Percentiles rank a stretch among this genome's conserved stretches.
Evolutionary conservation across 2,329 filamentous ascomycete species (phyloP).

Genomic region (Botrytis porri): DNA sequence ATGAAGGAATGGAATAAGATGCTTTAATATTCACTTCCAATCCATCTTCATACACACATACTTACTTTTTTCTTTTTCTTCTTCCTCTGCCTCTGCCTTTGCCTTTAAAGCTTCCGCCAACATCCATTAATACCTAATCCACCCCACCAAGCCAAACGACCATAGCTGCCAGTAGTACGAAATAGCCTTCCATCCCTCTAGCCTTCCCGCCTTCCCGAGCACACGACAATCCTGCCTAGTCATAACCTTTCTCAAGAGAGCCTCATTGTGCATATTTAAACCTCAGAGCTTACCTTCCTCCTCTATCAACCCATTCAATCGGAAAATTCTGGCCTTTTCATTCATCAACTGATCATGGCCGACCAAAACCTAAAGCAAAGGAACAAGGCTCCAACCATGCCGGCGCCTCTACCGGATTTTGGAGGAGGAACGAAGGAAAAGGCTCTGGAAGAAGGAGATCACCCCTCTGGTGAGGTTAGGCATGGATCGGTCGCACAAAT

Average conservation of each 20-base stretch:
- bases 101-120: background rate
- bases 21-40: background rate
- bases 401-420: slow-evolving; percentile 18
- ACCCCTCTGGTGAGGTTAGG: slow-evolving; percentile 38
- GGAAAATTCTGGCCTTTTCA: background rate
- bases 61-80: background rate
- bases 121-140: background rate
- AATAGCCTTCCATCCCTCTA: background rate
- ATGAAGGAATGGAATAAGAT: background rate
- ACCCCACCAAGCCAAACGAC: background rate
- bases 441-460: slow-evolving; percentile 28
- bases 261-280: background rate
- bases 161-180: background rate
- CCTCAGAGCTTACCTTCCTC: background rate
- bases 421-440: slow-evolving; percentile 23
- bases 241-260: background rate
- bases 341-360: slow-evolving; percentile 26
- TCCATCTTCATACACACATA: background rate
- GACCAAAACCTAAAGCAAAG: slow-evolving; percentile 32
- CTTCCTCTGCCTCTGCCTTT: background rate
- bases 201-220: slow-evolving; percentile 4
- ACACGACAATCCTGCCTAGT: slow-evolving; percentile 14
- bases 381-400: slow-evolving; percentile 22
- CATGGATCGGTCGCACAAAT: slow-evolving; percentile 34
- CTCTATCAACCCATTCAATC: background rate